Conservation (phyloP, 108 stramenopile genomes). For the Nannochloropsis oceanica region DNA sequence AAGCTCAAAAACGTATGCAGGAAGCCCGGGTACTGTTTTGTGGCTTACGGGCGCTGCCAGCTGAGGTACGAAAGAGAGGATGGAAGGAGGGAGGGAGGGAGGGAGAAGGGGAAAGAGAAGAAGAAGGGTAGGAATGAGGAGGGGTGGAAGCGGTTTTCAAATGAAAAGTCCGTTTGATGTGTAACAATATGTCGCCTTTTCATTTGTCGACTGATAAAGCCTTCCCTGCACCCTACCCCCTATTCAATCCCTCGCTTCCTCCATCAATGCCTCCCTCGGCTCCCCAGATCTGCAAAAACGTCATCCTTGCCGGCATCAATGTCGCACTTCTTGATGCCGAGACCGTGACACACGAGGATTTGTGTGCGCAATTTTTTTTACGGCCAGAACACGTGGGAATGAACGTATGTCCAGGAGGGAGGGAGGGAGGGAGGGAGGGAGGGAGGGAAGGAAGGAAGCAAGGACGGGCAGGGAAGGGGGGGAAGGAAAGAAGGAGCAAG, state of each 20-base stretch:
- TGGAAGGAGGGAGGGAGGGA: not conserved
- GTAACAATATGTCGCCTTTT: too few species aligned
- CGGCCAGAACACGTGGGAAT: constrained; percentile 24
- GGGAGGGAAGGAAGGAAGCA: constrained; percentile 35
- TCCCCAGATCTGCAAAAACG: constrained; percentile 72
- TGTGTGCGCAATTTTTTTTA: constrained; percentile 41
- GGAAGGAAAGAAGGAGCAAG: not conserved
- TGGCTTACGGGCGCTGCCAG: constrained; percentile 53
- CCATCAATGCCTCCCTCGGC: not conserved
- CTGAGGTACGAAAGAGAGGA: not conserved
- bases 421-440: not conserved
- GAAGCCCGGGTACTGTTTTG: constrained; percentile 70
- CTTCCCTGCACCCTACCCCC: too few species aligned
- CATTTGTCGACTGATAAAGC: too few species aligned
- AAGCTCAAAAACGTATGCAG: constrained; percentile 78
- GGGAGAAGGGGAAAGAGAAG: not conserved
- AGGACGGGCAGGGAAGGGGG: constrained; percentile 26
- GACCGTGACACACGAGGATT: constrained; percentile 8
- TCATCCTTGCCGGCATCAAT: constrained; percentile 69
- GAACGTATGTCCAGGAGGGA: constrained; percentile 20
- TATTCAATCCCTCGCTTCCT: not conserved
- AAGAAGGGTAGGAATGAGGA: too few species aligned
- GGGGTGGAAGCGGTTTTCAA: too few species aligned
- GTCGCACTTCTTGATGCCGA: constrained; percentile 56
- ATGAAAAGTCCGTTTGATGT: too few species aligned